A percentile compares a stretch with the other conserved stretches of the same genome.
phyloP scores from a whole-genome alignment of 2,329 filamentous ascomycete genomes.

The Aspergillus eucalypticola region DNA sequence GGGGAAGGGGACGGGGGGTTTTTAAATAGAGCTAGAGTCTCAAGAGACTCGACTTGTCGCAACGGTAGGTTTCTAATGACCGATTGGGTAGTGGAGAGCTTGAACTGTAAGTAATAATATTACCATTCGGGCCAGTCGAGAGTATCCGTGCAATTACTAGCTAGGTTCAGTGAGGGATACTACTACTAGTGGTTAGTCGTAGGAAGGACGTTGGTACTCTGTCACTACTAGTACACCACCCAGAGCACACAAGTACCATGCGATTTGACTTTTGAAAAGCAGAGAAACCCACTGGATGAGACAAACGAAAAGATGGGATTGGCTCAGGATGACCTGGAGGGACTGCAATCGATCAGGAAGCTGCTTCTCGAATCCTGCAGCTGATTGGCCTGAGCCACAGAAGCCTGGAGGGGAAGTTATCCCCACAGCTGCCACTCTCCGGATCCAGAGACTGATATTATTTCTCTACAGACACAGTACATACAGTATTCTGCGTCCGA shows the following conservation, averaged over 20 bases:
- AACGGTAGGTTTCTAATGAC: neutral
- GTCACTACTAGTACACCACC: neutral
- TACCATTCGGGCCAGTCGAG: neutral
- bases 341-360: neutral
- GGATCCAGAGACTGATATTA: constrained; percentile 17
- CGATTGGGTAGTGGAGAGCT: neutral
- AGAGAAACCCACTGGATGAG: neutral
- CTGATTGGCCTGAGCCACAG: constrained; percentile 9
- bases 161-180: neutral
- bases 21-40: constrained; percentile 16
- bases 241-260: neutral
- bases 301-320: neutral
- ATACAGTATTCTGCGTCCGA: constrained; percentile 4
- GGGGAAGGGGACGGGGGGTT: constrained; percentile 12
- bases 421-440: constrained; percentile 20
- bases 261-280: neutral
- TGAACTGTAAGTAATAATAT: neutral
- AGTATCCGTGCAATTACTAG: neutral
- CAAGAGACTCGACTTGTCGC: neutral
- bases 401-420: neutral
- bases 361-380: neutral
- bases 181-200: neutral
- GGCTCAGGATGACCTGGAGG: neutral
- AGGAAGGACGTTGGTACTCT: neutral
- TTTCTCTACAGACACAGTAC: neutral